Conservation (phyloP, 2,329 filamentous ascomycete species). For the Xylaria sp. region DNA sequence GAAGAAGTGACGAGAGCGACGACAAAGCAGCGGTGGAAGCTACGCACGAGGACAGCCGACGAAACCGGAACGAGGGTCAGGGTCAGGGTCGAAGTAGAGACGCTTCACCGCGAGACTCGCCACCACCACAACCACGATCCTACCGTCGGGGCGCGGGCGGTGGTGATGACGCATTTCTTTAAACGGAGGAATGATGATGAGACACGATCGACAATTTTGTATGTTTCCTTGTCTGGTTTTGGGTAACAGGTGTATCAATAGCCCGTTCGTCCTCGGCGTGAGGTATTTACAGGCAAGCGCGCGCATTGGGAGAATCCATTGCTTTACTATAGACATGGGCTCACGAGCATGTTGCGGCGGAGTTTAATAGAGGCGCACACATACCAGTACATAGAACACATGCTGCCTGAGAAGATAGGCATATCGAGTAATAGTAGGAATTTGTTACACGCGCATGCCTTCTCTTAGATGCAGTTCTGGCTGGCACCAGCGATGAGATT, state of each 20-base stretch:
- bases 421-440: conserved; percentile 17
- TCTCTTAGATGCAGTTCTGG: not conserved
- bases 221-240: conserved; percentile 32
- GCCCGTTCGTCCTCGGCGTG: conserved; percentile 18
- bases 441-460: not conserved
- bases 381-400: conserved; percentile 29
- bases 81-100: conserved; percentile 37
- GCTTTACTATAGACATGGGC: conserved; percentile 28
- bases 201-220: conserved; percentile 43
- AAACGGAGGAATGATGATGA: conserved; percentile 42
- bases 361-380: conserved; percentile 11
- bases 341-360: conserved; percentile 17
- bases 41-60: conserved; percentile 46
- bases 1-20: conserved; percentile 43
- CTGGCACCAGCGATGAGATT: not conserved
- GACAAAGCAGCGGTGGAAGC: conserved; percentile 45
- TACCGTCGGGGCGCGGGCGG: conserved; percentile 40
- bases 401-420: not conserved
- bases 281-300: conserved; percentile 4
- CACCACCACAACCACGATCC: conserved; percentile 41
- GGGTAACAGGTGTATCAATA: conserved; percentile 37
- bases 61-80: conserved; percentile 45
- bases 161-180: conserved; percentile 41
- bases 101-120: conserved; percentile 36
- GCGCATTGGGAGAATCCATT: conserved; percentile 14